Percentiles rank a stretch among this genome's conserved stretches.
phyloP scores from a whole-genome alignment of 2,329 filamentous ascomycete species.

The Clarireedia hainanense region DNA sequence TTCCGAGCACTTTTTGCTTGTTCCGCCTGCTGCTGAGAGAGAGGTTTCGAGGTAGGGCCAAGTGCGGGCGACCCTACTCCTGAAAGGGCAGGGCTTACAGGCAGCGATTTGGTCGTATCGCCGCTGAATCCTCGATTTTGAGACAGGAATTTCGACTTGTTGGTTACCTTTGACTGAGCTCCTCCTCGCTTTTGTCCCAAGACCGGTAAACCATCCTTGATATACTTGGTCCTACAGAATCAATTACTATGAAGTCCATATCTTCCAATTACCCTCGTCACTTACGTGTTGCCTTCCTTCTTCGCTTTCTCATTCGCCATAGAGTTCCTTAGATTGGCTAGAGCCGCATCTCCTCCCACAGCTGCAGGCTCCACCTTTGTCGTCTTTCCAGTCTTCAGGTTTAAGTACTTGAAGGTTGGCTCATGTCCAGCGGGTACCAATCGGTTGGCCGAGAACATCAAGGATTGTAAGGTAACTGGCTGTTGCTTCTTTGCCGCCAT shows the following conservation, averaged over 20 bases:
- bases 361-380: slow-evolving; percentile 25
- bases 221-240: slow-evolving; percentile 33
- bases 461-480: too few relatives aligned
- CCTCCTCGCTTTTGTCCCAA: slow-evolving; percentile 18
- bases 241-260: slow-evolving; percentile 23
- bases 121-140: slow-evolving; percentile 18
- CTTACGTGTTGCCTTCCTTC: slow-evolving; percentile 40
- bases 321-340: slow-evolving; percentile 41
- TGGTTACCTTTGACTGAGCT: slow-evolving; percentile 16
- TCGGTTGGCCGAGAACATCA: slow-evolving; percentile 5
- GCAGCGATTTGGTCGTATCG: slow-evolving; percentile 33
- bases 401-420: slow-evolving; percentile 1
- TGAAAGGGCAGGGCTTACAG: slow-evolving; percentile 49
- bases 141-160: slow-evolving; percentile 22
- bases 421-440: background rate
- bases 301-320: slow-evolving; percentile 37
- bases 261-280: slow-evolving; percentile 12
- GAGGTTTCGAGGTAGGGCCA: slow-evolving; percentile 41
- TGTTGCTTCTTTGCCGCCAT: background rate
- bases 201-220: slow-evolving; percentile 27
- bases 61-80: slow-evolving; percentile 46
- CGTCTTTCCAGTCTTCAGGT: slow-evolving; percentile 1
- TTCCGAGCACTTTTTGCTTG: slow-evolving; percentile 45
- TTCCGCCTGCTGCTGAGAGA: slow-evolving; percentile 44
- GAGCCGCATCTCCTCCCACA: slow-evolving; percentile 40